Percentiles rank a stretch among this genome's conserved stretches.
phyloP scores from a whole-genome alignment of 2,329 filamentous ascomycete species.

The Colletotrichum gloeosporioides region DNA sequence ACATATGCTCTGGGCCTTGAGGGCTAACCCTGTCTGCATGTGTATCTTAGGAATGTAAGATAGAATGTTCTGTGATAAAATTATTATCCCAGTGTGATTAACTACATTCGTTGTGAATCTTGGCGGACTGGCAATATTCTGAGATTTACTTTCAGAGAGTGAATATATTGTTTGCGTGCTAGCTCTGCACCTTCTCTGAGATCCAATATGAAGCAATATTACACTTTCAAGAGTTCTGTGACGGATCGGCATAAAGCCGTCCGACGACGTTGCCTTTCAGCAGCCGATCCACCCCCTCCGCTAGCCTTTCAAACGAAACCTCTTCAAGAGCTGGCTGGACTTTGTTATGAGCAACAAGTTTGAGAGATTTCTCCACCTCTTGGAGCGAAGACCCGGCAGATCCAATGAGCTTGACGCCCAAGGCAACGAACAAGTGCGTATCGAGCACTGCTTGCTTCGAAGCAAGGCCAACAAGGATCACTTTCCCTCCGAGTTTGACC shows the following conservation, averaged over 20 bases:
- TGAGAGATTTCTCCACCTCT: background rate
- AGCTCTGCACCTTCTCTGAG: background rate
- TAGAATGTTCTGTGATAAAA: background rate
- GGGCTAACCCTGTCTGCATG: background rate
- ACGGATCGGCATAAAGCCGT: background rate
- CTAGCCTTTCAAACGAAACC: background rate
- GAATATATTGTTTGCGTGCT: background rate
- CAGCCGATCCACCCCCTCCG: background rate
- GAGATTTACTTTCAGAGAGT: background rate
- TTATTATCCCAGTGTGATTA: background rate
- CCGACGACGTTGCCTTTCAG: background rate
- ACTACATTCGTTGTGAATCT: background rate
- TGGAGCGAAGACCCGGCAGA: background rate
- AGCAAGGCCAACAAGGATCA: background rate
- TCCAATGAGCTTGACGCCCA: background rate
- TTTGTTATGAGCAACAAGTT: background rate
- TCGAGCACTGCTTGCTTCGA: background rate
- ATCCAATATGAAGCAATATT: background rate
- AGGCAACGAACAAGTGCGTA: background rate
- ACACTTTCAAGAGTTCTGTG: background rate
- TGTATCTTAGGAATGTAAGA: fast-evolving
- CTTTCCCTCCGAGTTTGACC: background rate
- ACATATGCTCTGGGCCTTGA: fast-evolving
- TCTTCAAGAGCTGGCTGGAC: background rate
- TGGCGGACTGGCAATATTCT: background rate